A percentile compares a stretch with the other conserved stretches of the same genome.
phyloP scores from a whole-genome alignment of 176 grass and related monocot species.

The Avena insularis region DNA sequence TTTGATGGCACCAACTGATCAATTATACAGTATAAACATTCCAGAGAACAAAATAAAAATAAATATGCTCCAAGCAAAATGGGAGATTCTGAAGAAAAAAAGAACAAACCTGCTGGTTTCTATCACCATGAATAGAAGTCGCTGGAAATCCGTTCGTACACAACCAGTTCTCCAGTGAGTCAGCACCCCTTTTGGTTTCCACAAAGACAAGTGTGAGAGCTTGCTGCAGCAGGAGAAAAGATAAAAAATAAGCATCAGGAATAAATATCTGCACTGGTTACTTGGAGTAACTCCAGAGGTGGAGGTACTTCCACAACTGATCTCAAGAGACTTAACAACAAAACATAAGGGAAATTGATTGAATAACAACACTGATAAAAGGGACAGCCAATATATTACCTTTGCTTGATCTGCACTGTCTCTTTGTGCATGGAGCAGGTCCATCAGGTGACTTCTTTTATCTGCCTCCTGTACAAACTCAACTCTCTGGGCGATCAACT shows the following conservation, averaged over 20 bases:
- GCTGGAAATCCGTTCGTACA: constrained; percentile 95
- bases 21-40: neutral
- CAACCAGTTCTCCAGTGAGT: constrained; percentile 93
- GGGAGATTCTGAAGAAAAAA: constrained; percentile 10
- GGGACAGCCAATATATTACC: constrained; percentile 40
- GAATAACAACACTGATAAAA: neutral
- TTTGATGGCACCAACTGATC: constrained; percentile 1
- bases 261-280: neutral
- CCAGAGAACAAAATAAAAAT: neutral
- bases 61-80: constrained; percentile 25
- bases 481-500: constrained; percentile 90
- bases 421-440: constrained; percentile 94
- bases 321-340: neutral
- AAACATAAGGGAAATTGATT: neutral
- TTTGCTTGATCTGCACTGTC: constrained; percentile 68
- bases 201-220: constrained; percentile 94
- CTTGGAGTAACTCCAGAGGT: neutral
- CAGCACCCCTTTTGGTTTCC: constrained; percentile 96
- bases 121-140: constrained; percentile 98
- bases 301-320: neutral
- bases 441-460: constrained; percentile 97
- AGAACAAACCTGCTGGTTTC: constrained; percentile 86
- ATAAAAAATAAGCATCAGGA: constrained; percentile 20
- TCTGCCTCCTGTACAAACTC: constrained; percentile 95
- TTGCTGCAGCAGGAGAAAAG: constrained; percentile 55